Evolutionary conservation across 2,329 filamentous ascomycete genomes (phyloP).

Genomic region (Claviceps sp.): DNA sequence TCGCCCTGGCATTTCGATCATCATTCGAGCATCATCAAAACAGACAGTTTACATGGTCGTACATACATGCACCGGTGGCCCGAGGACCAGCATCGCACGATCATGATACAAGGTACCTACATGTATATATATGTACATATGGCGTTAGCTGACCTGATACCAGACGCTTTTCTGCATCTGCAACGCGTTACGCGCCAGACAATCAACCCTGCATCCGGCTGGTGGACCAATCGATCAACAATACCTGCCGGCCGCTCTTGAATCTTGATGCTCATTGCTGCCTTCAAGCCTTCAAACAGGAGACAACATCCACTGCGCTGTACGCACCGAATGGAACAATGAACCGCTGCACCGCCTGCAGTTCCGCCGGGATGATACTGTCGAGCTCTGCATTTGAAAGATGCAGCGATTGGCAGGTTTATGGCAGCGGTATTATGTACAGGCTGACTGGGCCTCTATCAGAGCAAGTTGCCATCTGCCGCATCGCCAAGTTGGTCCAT

Average conservation of each 20-base stretch:
- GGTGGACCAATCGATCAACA: not conserved
- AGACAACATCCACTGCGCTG: not conserved
- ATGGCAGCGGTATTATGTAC: not conserved
- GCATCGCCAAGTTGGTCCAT: slow-evolving; percentile 1
- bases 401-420: not conserved
- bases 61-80: not conserved
- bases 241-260: not conserved
- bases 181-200: not conserved
- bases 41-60: not conserved
- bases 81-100: not conserved
- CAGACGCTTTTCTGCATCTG: not conserved
- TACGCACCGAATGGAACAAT: not conserved
- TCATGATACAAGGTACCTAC: not conserved
- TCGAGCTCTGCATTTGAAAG: not conserved
- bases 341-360: not conserved
- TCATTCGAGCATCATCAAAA: not conserved
- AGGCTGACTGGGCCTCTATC: not conserved
- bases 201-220: not conserved
- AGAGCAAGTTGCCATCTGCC: not conserved
- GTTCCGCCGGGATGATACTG: not conserved
- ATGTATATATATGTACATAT: not conserved
- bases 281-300: not conserved
- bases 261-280: not conserved
- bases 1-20: not conserved
- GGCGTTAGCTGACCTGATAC: not conserved